phyloP scores from a whole-genome alignment of 2,329 filamentous ascomycete species.

The Dactylellina drechsleri region DNA sequence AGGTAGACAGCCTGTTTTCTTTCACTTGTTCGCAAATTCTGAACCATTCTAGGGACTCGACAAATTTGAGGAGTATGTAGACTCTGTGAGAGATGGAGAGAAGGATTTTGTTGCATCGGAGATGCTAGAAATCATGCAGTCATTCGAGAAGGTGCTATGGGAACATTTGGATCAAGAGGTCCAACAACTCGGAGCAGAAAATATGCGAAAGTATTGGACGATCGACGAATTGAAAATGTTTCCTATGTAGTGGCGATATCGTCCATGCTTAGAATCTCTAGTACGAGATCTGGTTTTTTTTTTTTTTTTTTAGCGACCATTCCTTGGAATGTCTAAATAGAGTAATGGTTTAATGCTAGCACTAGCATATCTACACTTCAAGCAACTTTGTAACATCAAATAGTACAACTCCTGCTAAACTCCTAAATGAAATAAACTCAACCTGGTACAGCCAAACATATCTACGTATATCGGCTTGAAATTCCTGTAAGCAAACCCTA shows the following conservation, averaged over 20 bases:
- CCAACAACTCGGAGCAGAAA: slow-evolving; percentile 78
- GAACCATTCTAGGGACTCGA: slow-evolving; percentile 67
- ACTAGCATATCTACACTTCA: slow-evolving; percentile 37
- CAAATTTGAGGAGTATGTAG: slow-evolving; percentile 73
- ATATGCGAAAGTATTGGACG: slow-evolving; percentile 86
- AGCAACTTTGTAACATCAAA: no score
- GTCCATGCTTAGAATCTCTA: background rate
- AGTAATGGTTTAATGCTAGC: slow-evolving; percentile 6
- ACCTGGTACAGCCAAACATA: no score
- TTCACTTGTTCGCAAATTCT: no score
- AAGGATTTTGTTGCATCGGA: slow-evolving; percentile 67
- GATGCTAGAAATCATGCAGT: slow-evolving; percentile 77
- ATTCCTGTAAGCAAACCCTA: no score
- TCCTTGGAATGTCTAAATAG: background rate
- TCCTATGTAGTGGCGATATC: slow-evolving; percentile 28
- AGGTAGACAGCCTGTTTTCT: slow-evolving; percentile 61
- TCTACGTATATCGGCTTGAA: no score
- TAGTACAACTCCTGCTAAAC: background rate
- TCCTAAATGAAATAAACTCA: background rate
- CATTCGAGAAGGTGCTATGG: slow-evolving; percentile 82
- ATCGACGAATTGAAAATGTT: slow-evolving; percentile 68
- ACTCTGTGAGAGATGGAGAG: slow-evolving; percentile 72
- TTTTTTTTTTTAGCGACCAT: no score
- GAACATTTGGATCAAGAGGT: slow-evolving; percentile 87
- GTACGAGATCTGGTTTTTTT: background rate